Evolutionary conservation across 805 yeast species (phyloP).

Genomic region (Peterozyma xylosa): DNA sequence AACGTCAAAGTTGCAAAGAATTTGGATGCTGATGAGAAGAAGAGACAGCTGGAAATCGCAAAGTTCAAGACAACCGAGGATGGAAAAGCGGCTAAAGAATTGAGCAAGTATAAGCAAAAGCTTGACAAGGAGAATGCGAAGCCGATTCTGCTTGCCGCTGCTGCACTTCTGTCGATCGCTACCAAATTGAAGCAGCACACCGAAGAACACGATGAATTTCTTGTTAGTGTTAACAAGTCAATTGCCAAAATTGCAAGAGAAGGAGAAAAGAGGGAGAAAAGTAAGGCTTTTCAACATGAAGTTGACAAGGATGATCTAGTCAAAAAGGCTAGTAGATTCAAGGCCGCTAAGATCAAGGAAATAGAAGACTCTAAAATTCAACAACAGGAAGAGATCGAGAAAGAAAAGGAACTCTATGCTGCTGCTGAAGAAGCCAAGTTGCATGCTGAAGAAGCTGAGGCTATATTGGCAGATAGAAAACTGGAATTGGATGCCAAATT

Average conservation of each 20-base stretch:
- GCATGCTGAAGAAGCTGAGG: constrained; percentile 29
- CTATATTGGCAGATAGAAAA: constrained; percentile 32
- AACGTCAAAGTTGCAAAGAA: constrained; percentile 37
- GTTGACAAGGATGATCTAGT: constrained; percentile 33
- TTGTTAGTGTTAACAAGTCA: constrained; percentile 30
- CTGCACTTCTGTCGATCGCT: constrained; percentile 16
- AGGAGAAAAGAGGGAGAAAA: constrained; percentile 35
- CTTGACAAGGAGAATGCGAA: constrained; percentile 34
- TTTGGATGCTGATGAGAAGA: constrained; percentile 21
- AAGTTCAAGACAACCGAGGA: constrained; percentile 11
- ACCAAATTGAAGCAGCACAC: constrained; percentile 19
- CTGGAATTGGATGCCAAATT: constrained; percentile 20
- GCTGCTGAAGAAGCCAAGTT: constrained; percentile 29
- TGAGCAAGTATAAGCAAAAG: constrained; percentile 26
- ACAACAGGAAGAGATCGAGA: constrained; percentile 20
- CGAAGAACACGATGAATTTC: constrained; percentile 27
- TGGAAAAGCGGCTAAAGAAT: constrained; percentile 24
- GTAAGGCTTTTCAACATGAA: constrained; percentile 38
- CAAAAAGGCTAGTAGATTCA: constrained; percentile 36
- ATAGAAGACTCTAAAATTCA: constrained; percentile 20
- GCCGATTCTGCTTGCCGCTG: constrained; percentile 15
- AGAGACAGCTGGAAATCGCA: constrained; percentile 19
- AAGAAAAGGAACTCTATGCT: constrained; percentile 27
- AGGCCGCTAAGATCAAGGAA: constrained; percentile 22
- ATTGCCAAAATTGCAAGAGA: constrained; percentile 38